Conservation (phyloP, 2,329 filamentous ascomycete genomes). For the Scytalidium sp. region DNA sequence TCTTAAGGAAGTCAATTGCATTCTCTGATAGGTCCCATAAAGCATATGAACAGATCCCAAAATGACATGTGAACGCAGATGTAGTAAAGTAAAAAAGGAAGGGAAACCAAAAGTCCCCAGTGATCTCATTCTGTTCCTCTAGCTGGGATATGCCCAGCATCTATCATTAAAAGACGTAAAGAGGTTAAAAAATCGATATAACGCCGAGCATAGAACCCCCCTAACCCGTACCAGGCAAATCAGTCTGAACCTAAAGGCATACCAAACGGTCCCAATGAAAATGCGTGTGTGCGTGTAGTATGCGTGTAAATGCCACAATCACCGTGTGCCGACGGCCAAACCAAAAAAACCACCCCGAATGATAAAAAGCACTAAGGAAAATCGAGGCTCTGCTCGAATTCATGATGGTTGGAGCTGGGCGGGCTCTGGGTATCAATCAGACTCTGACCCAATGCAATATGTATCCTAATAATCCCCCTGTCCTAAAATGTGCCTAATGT, state of each 20-base stretch:
- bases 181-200: not conserved
- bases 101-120: not conserved
- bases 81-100: not conserved
- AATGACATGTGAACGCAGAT: too few relatives aligned
- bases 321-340: too few relatives aligned
- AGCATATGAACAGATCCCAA: not conserved
- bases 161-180: not conserved
- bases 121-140: not conserved
- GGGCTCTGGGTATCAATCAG: conserved; percentile 27
- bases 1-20: not conserved
- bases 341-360: too few relatives aligned
- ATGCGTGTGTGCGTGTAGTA: too few relatives aligned
- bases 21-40: not conserved
- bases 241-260: too few relatives aligned
- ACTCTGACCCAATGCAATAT: conserved; percentile 24
- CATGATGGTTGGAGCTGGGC: conserved; percentile 22
- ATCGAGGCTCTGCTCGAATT: not conserved
- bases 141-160: not conserved
- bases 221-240: too few relatives aligned
- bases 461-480: conserved; percentile 7
- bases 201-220: not conserved
- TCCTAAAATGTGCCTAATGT: conserved; percentile 3
- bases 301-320: too few relatives aligned
- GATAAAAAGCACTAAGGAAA: not conserved
- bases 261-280: too few relatives aligned